Evolutionary conservation across 2,329 filamentous ascomycete genomes (phyloP).

Genomic region (Claviceps sp.): DNA sequence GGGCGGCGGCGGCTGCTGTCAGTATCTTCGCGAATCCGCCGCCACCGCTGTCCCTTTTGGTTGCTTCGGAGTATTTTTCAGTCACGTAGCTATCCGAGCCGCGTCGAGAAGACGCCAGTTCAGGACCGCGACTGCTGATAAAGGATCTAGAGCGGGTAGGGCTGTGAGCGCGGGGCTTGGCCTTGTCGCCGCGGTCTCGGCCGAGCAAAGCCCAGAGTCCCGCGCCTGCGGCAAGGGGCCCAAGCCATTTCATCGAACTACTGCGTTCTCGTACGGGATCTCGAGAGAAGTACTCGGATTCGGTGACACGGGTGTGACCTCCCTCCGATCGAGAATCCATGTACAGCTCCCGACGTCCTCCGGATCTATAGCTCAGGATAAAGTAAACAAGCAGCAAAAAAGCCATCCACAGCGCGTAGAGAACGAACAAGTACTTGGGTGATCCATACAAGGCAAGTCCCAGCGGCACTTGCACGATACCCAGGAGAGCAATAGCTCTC

Average conservation of each 20-base stretch:
- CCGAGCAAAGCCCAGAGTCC: constrained; percentile 34
- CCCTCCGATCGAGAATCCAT: constrained; percentile 42
- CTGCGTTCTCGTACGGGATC: constrained; percentile 19
- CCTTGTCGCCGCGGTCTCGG: constrained; percentile 30
- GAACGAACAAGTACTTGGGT: constrained; percentile 69
- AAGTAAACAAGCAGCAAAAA: constrained; percentile 67
- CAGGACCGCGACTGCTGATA: constrained; percentile 26
- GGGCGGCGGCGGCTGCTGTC: constrained; percentile 43
- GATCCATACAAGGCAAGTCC: constrained; percentile 89
- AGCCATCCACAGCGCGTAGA: constrained; percentile 69
- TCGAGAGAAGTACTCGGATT: constrained; percentile 26
- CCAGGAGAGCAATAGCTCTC: constrained; percentile 62
- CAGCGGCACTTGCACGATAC: constrained; percentile 75
- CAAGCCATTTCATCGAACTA: constrained; percentile 32
- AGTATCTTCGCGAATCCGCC: constrained; percentile 49
- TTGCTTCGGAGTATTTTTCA: constrained; percentile 49
- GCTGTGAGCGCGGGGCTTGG: constrained; percentile 27
- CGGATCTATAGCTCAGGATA: constrained; percentile 57
- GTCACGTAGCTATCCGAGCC: constrained; percentile 47
- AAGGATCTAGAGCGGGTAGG: constrained; percentile 25
- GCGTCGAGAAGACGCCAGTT: constrained; percentile 38
- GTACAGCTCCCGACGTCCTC: constrained; percentile 41
- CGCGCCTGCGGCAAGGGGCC: constrained; percentile 37
- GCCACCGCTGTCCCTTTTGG: constrained; percentile 25
- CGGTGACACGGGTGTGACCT: constrained; percentile 25